These are phyloP conservation scores for Pseudogymnoascus sp. DNA, from an alignment of 2,329 filamentous ascomycete genomes.

Conservation along the genomic window DNA sequence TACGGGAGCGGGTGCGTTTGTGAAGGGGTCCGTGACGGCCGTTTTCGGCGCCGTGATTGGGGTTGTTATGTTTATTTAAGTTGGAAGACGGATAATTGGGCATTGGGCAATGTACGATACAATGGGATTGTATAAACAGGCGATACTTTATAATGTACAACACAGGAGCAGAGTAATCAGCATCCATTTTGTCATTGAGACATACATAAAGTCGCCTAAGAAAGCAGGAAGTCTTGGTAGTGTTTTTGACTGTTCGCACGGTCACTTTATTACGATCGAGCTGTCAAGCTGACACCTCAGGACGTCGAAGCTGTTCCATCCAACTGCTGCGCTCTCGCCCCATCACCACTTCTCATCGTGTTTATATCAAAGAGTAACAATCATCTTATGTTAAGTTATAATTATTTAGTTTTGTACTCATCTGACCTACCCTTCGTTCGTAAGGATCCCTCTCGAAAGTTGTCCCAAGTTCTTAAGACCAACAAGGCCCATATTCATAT, in stretches of 20 bases:
- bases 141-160: background rate
- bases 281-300: no score
- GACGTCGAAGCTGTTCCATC: no score
- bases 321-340: no score
- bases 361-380: background rate
- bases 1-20: background rate
- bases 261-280: background rate
- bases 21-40: background rate
- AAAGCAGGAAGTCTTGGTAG: no score
- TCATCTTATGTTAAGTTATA: background rate
- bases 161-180: no score
- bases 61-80: background rate
- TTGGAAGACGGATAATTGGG: background rate
- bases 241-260: background rate
- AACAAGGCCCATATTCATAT: slow-evolving; percentile 1
- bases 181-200: background rate
- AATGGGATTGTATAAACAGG: background rate
- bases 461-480: background rate
- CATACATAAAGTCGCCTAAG: no score
- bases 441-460: background rate
- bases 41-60: background rate
- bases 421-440: background rate
- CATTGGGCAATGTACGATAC: background rate
- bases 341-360: no score
- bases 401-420: background rate